A percentile compares a stretch with the other conserved stretches of the same genome.
These are phyloP conservation scores for Penicillium sp. DNA, from an alignment of 2,329 filamentous ascomycete species.

Conservation along the genomic window DNA sequence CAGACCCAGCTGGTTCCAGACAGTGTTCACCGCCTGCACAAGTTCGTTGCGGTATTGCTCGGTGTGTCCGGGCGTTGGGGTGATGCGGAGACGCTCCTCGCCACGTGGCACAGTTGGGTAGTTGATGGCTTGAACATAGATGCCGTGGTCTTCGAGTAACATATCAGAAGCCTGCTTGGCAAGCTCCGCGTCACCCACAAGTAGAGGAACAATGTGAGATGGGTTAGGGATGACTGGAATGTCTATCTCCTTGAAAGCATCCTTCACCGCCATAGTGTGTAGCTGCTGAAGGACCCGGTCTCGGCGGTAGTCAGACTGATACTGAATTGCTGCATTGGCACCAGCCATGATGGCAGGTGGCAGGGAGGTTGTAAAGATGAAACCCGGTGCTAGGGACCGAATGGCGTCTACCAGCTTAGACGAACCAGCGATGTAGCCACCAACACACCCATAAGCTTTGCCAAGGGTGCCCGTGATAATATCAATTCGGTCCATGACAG, in stretches of 20 bases:
- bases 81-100: slow-evolving; percentile 95
- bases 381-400: slow-evolving; percentile 89
- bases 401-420: slow-evolving; percentile 84
- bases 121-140: slow-evolving; percentile 99
- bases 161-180: slow-evolving; percentile 91
- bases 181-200: slow-evolving; percentile 89
- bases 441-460: slow-evolving; percentile 96
- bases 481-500: slow-evolving; percentile 91
- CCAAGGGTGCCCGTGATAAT: slow-evolving; percentile 97
- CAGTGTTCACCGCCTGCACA: slow-evolving; percentile 74
- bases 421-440: slow-evolving; percentile 93
- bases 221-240: slow-evolving; percentile 98
- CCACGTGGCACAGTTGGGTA: slow-evolving; percentile 97
- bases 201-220: slow-evolving; percentile 88
- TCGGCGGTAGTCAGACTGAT: slow-evolving; percentile 79
- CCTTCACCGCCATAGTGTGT: slow-evolving; percentile 92
- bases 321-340: slow-evolving; percentile 85
- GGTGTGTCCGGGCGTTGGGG: slow-evolving; percentile 87
- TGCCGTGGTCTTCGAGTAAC: slow-evolving; percentile 81
- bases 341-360: slow-evolving; percentile 97
- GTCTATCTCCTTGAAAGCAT: slow-evolving; percentile 69
- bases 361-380: slow-evolving; percentile 97
- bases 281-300: slow-evolving; percentile 92
- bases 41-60: slow-evolving; percentile 82
- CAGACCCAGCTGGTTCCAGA: slow-evolving; percentile 84